phyloP scores from a whole-genome alignment of 768 basidiomycete genomes.

The Zangia roseola region DNA sequence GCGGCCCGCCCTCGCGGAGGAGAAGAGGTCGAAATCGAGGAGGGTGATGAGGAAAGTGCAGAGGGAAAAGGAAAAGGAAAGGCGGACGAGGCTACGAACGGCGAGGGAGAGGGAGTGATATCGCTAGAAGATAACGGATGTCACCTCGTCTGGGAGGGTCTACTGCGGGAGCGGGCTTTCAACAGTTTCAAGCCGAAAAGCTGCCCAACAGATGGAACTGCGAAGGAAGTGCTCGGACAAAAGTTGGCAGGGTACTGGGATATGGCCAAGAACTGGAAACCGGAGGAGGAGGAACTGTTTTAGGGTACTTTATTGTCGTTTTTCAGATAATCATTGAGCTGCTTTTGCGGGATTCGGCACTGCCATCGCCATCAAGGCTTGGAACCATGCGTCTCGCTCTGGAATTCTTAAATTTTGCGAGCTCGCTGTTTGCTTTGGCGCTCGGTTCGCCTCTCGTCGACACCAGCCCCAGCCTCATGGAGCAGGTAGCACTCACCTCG shows the following conservation, averaged over 20 bases:
- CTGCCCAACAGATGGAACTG: constrained; percentile 81
- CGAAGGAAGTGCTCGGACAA: constrained; percentile 82
- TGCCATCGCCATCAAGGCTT: background rate
- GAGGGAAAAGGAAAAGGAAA: constrained; percentile 31
- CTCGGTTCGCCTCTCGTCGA: constrained; percentile 1
- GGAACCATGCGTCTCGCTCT: constrained; percentile 10
- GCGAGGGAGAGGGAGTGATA: constrained; percentile 13
- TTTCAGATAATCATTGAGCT: background rate
- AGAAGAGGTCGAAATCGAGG: constrained; percentile 68
- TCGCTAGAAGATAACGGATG: constrained; percentile 89
- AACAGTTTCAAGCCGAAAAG: constrained; percentile 75
- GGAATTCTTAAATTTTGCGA: background rate
- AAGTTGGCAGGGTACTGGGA: constrained; percentile 94
- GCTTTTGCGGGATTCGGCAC: constrained; percentile 5
- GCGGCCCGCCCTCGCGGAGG: constrained; percentile 74
- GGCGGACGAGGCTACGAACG: constrained; percentile 28
- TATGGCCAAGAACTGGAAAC: constrained; percentile 86
- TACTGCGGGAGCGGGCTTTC: constrained; percentile 79
- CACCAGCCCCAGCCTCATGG: background rate
- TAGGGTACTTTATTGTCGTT: constrained; percentile 25
- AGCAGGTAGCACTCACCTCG: constrained; percentile 2
- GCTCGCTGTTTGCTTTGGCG: background rate
- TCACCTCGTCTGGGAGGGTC: constrained; percentile 91
- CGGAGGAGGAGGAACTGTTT: constrained; percentile 75
- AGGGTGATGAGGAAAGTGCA: constrained; percentile 41